Evolutionary conservation across 768 basidiomycete genomes (phyloP), one percentile per base, ranked within the genome.

Genomic region (Auricularia auricula-judae): DNA sequence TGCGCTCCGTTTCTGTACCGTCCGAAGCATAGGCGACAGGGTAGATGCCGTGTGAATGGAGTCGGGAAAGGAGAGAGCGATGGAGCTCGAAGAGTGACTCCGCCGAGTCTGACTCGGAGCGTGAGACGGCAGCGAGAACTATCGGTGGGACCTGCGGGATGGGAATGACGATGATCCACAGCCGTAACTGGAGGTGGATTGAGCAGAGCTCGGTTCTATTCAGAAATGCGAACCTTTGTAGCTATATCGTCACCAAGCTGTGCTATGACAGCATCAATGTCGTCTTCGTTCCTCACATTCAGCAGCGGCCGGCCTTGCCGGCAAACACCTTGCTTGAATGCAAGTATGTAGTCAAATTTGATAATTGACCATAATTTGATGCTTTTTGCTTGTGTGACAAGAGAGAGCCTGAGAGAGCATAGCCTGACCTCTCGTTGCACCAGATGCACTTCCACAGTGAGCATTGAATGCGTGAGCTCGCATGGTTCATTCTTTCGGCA

Each of bases 1-100:
- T 39, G 3, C 76, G 71, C 62, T 78, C 76, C 1, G 71, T 66
- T 23, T 70, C 71, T 0, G 73, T 74, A 0, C 78, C 78, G 70
- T 79, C 75, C 42, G 68, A 72, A 1, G 75, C 73, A 61, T 75
- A 74, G 0, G 77, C 76, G 3, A 74, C 63, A 2, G 77, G 69
- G 5, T 65, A 23, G 23, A 79, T 65, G 0, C 64, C 58, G 0
- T 62, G 64, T 5, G 64, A 10, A 18, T 36, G n/a, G 5, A 60
- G 58, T 5, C 5, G 58, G 16, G 12, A 5, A 5, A 18, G 4
- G 21, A 51, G 47, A 4, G 21, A 21, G 16, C 4, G 4, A 21
- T 51, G 47, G 4, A 18, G 4, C 10, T 51, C 47, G 47, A 18
- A 51, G 21, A 51, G 47, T 4, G 14, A 4, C 21, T 51, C 47